A percentile compares a stretch with the other conserved stretches of the same genome.
Conservation (phyloP, 371 early-diverging fungal genomes). For the Mucor piriformis region DNA sequence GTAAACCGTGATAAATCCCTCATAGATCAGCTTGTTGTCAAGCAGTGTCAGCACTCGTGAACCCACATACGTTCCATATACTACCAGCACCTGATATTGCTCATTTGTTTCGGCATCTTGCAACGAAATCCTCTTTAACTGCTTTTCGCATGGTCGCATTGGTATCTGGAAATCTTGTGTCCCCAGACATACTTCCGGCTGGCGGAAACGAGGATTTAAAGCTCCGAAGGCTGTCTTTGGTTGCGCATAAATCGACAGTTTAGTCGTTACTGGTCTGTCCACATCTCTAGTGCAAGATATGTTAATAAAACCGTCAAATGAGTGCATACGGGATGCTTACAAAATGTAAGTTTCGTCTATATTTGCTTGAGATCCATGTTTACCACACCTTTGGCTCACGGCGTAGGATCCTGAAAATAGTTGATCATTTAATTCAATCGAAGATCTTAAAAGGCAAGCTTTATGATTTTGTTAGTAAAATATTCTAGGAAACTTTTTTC, state of each 20-base stretch:
- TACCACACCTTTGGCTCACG: constrained; percentile 41
- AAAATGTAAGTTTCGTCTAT: constrained; percentile 47
- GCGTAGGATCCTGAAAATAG: constrained; percentile 30
- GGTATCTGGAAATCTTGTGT: constrained; percentile 32
- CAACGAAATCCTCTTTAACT: constrained; percentile 34
- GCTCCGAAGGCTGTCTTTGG: constrained; percentile 25
- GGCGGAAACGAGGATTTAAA: constrained; percentile 24
- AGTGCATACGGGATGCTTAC: too few species aligned
- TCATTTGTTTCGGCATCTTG: constrained; percentile 16
- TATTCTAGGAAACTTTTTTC: constrained; percentile 4
- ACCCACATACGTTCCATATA: constrained; percentile 44
- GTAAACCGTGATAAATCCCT: constrained; percentile 48
- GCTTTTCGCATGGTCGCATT: constrained; percentile 35
- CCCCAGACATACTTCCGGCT: constrained; percentile 32
- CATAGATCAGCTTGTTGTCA: constrained; percentile 33
- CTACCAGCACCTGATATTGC: constrained; percentile 36
- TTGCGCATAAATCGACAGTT: constrained; percentile 33
- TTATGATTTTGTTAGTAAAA: neutral
- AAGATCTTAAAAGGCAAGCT: constrained; percentile 37
- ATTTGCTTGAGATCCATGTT: constrained; percentile 39
- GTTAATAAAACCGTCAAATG: neutral
- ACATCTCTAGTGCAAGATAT: constrained; percentile 33
- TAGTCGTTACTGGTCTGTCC: constrained; percentile 22
- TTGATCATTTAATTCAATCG: constrained; percentile 36
- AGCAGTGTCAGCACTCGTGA: constrained; percentile 31